Percentiles rank a stretch among this genome's conserved stretches.
These are phyloP conservation scores for Starmerella bacillaris DNA, from an alignment of 805 yeast species.

Conservation along the genomic window DNA sequence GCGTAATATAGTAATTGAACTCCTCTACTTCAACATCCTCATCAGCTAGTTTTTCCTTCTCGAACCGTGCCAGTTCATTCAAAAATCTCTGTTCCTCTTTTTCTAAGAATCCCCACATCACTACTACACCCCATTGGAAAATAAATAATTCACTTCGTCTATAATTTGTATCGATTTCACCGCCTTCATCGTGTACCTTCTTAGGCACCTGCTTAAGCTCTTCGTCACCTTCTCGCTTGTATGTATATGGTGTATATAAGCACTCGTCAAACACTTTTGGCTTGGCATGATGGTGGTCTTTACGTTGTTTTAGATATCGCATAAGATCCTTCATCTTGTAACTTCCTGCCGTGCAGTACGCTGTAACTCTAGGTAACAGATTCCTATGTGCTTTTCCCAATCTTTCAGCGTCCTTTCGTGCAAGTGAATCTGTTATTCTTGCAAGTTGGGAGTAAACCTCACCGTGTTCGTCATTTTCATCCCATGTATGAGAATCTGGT, in stretches of 20 bases:
- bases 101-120: conserved; percentile 84
- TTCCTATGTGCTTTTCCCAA: conserved; percentile 73
- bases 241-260: conserved; percentile 71
- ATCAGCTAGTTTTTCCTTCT: conserved; percentile 67
- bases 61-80: conserved; percentile 74
- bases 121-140: conserved; percentile 94
- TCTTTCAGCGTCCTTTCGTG: conserved; percentile 84
- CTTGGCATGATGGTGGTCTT: conserved; percentile 33
- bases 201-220: conserved; percentile 26
- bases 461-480: conserved; percentile 21
- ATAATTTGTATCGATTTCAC: conserved; percentile 81
- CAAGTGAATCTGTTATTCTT: conserved; percentile 69
- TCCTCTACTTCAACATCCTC: conserved; percentile 92
- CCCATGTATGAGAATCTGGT: conserved; percentile 64
- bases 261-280: conserved; percentile 91
- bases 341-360: conserved; percentile 88
- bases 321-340: conserved; percentile 75
- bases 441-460: conserved; percentile 71
- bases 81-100: conserved; percentile 70
- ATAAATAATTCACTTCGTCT: conserved; percentile 74
- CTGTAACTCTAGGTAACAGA: conserved; percentile 80
- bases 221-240: conserved; percentile 20
- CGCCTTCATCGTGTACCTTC: conserved; percentile 74
- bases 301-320: conserved; percentile 69
- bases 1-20: conserved; percentile 84